Percentiles rank a stretch among this genome's conserved stretches.
phyloP scores from a whole-genome alignment of 805 yeast species.

The Ascoidea asiatica region DNA sequence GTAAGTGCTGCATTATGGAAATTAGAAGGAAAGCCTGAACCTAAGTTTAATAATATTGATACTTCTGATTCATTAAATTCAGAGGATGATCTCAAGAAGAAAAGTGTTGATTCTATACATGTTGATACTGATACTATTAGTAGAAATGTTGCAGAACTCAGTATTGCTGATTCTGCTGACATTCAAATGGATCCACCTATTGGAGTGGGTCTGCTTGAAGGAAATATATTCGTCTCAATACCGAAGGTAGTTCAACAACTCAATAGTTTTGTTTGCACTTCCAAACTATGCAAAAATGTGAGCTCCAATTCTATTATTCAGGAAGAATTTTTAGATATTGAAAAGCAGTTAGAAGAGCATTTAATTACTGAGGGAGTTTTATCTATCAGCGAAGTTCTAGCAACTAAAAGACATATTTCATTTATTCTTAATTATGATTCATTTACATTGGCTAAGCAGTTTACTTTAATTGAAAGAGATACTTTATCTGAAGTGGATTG shows the following conservation, averaged over 20 bases:
- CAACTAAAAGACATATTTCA: slow-evolving; percentile 54
- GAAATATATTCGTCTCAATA: background rate
- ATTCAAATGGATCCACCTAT: too few relatives aligned
- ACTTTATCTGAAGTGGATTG: slow-evolving; percentile 78
- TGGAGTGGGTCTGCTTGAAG: too few relatives aligned
- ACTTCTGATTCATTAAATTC: background rate
- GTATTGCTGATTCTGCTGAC: background rate
- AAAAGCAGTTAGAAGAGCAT: slow-evolving; percentile 13
- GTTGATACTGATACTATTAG: background rate
- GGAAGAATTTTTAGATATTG: too few relatives aligned
- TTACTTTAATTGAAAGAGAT: slow-evolving; percentile 81
- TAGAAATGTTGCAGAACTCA: background rate
- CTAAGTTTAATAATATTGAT: background rate
- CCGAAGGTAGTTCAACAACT: background rate
- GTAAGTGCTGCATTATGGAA: slow-evolving; percentile 60
- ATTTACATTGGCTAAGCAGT: slow-evolving; percentile 55
- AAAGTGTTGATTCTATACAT: too few relatives aligned
- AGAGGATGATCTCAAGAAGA: background rate
- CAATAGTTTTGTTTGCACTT: background rate
- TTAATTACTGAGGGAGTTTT: slow-evolving; percentile 8
- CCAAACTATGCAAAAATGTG: too few relatives aligned
- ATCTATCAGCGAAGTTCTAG: slow-evolving; percentile 27
- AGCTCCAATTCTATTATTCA: too few relatives aligned
- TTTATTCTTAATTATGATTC: slow-evolving; percentile 69
- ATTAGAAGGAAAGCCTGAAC: slow-evolving; percentile 37